These are phyloP conservation scores for Saccharomycopsis hybrid DNA, from an alignment of 1,139 yeast genomes.

Conservation along the genomic window DNA sequence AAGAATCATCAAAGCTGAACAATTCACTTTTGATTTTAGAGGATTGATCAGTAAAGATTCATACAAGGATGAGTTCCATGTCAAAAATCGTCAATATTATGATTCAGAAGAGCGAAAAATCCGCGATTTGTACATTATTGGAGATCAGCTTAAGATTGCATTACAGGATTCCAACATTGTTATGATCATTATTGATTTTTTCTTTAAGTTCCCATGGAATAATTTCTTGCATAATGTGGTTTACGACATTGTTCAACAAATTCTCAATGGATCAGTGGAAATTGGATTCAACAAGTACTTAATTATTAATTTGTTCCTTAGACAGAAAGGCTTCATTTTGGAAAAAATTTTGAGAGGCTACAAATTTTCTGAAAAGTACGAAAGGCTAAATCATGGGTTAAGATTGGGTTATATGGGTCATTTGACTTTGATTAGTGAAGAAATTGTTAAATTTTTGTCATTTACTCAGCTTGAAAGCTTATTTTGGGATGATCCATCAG, in stretches of 20 bases:
- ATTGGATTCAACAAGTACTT: constrained; percentile 83
- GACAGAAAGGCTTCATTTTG: constrained; percentile 57
- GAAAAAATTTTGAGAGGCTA: constrained; percentile 81
- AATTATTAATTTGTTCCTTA: constrained; percentile 79
- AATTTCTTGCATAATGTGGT: constrained; percentile 96
- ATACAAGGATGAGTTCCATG: constrained; percentile 14
- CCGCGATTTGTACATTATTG: constrained; percentile 73
- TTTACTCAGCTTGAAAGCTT: constrained; percentile 11
- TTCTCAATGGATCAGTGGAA: constrained; percentile 92
- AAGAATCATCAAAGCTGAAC: constrained; percentile 2
- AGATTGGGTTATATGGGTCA: constrained; percentile 98
- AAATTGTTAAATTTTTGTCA: constrained; percentile 76
- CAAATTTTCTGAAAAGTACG: constrained; percentile 63
- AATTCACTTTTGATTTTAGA: constrained; percentile 15
- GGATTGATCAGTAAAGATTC: constrained; percentile 9
- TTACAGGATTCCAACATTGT: constrained; percentile 77
- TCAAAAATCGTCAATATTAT: constrained; percentile 27
- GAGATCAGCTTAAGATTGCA: constrained; percentile 83
- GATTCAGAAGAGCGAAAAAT: constrained; percentile 60
- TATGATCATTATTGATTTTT: constrained; percentile 71
- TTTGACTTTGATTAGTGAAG: constrained; percentile 90
- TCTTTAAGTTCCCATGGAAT: constrained; percentile 95
- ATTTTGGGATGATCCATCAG: constrained; percentile 16
- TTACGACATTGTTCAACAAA: constrained; percentile 94
- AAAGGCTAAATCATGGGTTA: constrained; percentile 51